A percentile compares a stretch with the other conserved stretches of the same genome.
phyloP scores from a whole-genome alignment of 129 eudicot genomes.

The Flaveria robusta region DNA sequence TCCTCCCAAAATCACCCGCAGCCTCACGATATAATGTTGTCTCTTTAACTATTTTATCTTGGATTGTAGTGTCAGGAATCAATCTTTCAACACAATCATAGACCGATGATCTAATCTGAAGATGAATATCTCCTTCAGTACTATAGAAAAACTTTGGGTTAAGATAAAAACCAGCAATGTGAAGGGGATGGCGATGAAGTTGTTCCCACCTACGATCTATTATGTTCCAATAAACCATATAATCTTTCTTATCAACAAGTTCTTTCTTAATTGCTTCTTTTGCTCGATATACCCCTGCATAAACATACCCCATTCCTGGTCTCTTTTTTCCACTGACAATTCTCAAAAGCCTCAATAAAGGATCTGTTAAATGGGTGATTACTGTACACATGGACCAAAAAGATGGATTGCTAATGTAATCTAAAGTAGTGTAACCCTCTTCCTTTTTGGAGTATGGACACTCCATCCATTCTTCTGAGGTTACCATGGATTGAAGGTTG shows the following conservation, averaged over 20 bases:
- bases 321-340: conserved; percentile 66
- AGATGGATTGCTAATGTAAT: conserved; percentile 60
- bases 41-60: conserved; percentile 88
- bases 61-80: conserved; percentile 71
- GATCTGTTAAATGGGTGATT: conserved; percentile 61
- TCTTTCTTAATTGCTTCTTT: conserved; percentile 81
- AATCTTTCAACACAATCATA: conserved; percentile 87
- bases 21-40: conserved; percentile 64
- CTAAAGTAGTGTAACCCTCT: conserved; percentile 66
- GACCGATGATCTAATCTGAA: conserved; percentile 60
- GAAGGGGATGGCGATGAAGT: conserved; percentile 82
- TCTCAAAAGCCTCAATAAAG: conserved; percentile 67
- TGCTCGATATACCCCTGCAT: conserved; percentile 85
- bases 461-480: conserved; percentile 96
- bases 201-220: conserved; percentile 86
- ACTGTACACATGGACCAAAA: conserved; percentile 80
- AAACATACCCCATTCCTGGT: conserved; percentile 88
- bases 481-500: conserved; percentile 78
- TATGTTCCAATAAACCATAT: conserved; percentile 73
- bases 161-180: conserved; percentile 79
- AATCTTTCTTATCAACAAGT: conserved; percentile 61
- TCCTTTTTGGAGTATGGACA: conserved; percentile 69
- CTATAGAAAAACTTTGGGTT: conserved; percentile 83
- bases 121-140: conserved; percentile 67
- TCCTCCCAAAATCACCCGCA: conserved; percentile 89